Percentiles rank a stretch among this genome's conserved stretches.
Conservation (phyloP, 345 rosid genomes). For the Reutealis trisperma region DNA sequence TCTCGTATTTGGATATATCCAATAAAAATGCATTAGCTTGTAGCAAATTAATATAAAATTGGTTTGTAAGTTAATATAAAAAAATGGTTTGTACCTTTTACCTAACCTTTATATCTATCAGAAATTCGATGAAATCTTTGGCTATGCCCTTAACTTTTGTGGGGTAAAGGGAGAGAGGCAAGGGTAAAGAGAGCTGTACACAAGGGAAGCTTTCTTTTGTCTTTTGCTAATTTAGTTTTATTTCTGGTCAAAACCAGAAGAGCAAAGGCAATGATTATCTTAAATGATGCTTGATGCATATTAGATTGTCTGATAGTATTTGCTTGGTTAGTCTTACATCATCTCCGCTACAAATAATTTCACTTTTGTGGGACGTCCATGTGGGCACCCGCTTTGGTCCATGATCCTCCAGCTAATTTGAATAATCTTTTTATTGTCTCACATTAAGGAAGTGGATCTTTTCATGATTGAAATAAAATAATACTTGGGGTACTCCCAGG, state of each 20-base stretch:
- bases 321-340: neutral
- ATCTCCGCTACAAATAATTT: too few relatives aligned
- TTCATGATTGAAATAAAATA: too few relatives aligned
- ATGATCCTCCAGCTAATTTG: neutral
- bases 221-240: neutral
- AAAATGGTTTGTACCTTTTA: neutral
- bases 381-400: neutral
- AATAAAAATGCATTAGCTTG: neutral
- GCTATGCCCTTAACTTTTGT: neutral
- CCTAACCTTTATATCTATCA: neutral
- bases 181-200: neutral
- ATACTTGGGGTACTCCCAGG: conserved; percentile 45
- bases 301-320: neutral
- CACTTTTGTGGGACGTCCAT: too few relatives aligned
- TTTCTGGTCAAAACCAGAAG: neutral
- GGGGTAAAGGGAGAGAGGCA: neutral
- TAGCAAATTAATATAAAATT: neutral
- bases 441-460: neutral
- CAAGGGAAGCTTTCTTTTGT: neutral
- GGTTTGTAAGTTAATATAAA: too few relatives aligned
- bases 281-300: neutral
- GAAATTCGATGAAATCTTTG: neutral
- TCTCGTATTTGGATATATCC: neutral
- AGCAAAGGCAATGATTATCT: neutral
- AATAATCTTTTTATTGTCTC: neutral